phyloP scores from a whole-genome alignment of 805 yeast genomes.

The Kregervanrija delftensis region DNA sequence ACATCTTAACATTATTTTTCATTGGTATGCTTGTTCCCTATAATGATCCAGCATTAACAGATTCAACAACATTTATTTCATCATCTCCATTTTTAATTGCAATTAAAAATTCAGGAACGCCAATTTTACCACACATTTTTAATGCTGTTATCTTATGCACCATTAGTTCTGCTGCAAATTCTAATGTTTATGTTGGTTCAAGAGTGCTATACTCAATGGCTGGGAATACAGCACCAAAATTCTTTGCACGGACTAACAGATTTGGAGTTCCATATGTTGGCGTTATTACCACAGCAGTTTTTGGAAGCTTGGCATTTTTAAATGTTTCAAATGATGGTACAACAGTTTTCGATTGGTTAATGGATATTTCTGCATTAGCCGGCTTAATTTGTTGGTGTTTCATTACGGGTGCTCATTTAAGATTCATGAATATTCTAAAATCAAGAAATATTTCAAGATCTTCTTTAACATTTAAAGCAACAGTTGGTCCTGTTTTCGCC shows the following conservation, averaged over 20 bases:
- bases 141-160: conserved; percentile 63
- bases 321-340: conserved; percentile 43
- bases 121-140: conserved; percentile 57
- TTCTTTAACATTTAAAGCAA: conserved; percentile 67
- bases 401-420: conserved; percentile 52
- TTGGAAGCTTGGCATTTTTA: conserved; percentile 60
- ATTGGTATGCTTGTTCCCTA: conserved; percentile 65
- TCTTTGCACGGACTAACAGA: conserved; percentile 40
- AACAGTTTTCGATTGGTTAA: conserved; percentile 61
- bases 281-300: conserved; percentile 46
- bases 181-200: conserved; percentile 66
- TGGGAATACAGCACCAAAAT: conserved; percentile 47
- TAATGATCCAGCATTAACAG: conserved; percentile 47
- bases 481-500: conserved; percentile 60
- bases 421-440: conserved; percentile 60
- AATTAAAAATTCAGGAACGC: conserved; percentile 59
- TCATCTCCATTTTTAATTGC: conserved; percentile 71
- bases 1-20: conserved; percentile 57
- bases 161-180: conserved; percentile 72
- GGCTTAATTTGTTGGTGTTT: conserved; percentile 68
- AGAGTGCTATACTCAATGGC: conserved; percentile 58
- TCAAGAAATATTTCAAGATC: conserved; percentile 59
- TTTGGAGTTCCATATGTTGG: conserved; percentile 56
- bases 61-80: conserved; percentile 34
- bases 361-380: conserved; percentile 65